Evolutionary conservation across 305 asterid species (phyloP), one percentile per base, ranked within the genome.

Genomic region (Withania somnifera): DNA sequence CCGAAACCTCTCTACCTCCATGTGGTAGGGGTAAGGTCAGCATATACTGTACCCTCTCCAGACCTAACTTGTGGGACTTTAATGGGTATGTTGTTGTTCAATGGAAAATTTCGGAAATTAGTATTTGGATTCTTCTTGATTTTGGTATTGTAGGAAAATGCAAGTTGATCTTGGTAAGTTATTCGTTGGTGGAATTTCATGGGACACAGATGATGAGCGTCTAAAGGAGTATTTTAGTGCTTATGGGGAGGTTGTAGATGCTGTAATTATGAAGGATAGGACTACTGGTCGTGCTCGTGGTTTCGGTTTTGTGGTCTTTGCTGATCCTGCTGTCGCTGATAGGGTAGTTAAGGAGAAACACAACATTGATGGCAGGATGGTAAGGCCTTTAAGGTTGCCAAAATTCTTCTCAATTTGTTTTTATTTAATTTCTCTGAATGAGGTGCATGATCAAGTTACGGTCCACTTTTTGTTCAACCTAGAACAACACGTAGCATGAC

Each of bases 211-310:
- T 57, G 88, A 85, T 47, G 84, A 85, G 19, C 84, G 82, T 14
- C 69, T 85, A n/a, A 85, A 80, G 53, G 88, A 85, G 76, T 83
- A 85, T 84, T 85, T 85, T 76, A 81, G 84, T 75, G 68, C 63
- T 38, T 85, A 77, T 80, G 88, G 88, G n/a, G 88, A 83, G 78
- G 84, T 85, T 50, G 38, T 83, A 71, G 88, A 85, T 77, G 84
- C 88, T 80, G 84, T 85, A 75, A 85, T 85, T 77, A 83, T 85
- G 88, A 85, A 80, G 73, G 88, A 85, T 75, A 82, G 84, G 32
- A 77, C 81, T 61, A 85, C 88, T 22, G 88, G 88, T 8, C 86
- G 88, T 52, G 88, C 88, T 47, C 88, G 88, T 73, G 88, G 88
- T 17, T 85, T 85, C 10, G 88, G 88, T 61, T 85, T 85, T 75